Base-by-base conservation (phyloP, 345 rosid genomes). In the Turritis glabra region DNA sequence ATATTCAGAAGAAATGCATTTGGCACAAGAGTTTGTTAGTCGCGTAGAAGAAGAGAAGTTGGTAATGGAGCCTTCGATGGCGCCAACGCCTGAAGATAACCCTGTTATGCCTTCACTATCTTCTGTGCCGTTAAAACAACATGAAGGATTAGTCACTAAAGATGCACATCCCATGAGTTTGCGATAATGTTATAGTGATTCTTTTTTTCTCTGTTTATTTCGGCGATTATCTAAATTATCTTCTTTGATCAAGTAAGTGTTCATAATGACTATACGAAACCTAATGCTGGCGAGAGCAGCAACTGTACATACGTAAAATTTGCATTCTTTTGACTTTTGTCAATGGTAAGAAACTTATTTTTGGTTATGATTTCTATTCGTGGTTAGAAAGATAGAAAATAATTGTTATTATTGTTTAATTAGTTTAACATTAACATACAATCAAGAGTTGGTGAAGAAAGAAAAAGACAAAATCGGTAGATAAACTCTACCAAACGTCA, bases 231-330 rank as follows among this genome's bases (percentile, higher is more conserved):
- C 62, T 21, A 56, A n/a, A 15, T 18, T 40, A 0, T 27, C 43
- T 43, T 43, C 8, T 26, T 69, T 26, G 19, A 75, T 50, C 17
- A 41, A 5, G 11, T 69, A 62, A 6, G 13, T 64, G 67, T 64
- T 77, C 60, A 77, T 64, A 64, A 46, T n/a, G 18, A 54, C 55
- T 2, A 8, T 52, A 76, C 43, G 5, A 69, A 76, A 69, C 50
- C 23, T 61, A 53, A 53, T 69, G 8, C 18, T 61, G 33, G 57
- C 7, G 29, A 52, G 40, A 43, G 52, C 48, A 27, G 21, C 62
- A 44, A 32, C 54, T 76, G 71, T 76, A 70, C 44, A 76, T 69
- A 75, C 18, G 41, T 61, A 61, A 30, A 67, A 51, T 67, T 67
- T 9, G 21, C 40, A 75, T 33, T 25, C 15, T 18, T 40, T 40